These are phyloP conservation scores for Mortierella sp. DNA, from an alignment of 371 early-diverging fungal genomes.

Conservation along the genomic window DNA sequence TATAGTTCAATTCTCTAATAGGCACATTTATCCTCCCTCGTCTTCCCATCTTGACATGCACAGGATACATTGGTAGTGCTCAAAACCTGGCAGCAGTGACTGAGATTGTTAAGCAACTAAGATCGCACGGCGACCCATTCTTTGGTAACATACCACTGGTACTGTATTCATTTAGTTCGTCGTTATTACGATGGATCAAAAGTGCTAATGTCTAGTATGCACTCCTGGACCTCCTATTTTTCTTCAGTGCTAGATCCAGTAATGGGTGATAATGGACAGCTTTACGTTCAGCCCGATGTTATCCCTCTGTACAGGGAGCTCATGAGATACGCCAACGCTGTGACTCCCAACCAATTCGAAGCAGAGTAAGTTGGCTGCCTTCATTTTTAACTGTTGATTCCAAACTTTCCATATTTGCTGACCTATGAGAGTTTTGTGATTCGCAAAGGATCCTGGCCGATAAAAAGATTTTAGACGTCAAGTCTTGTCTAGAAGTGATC, in stretches of 20 bases:
- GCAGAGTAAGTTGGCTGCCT: slow-evolving; percentile 72
- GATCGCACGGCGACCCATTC: slow-evolving; percentile 59
- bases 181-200: neutral
- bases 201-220: neutral
- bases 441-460: slow-evolving; percentile 71
- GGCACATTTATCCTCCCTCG: neutral
- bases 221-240: neutral
- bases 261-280: slow-evolving; percentile 89
- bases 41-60: neutral
- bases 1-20: neutral
- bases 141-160: slow-evolving; percentile 50
- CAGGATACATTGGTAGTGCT: slow-evolving; percentile 88
- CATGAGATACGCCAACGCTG: slow-evolving; percentile 76
- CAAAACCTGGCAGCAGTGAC: slow-evolving; percentile 75
- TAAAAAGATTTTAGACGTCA: slow-evolving; percentile 64
- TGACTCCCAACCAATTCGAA: slow-evolving; percentile 96
- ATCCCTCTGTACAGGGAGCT: slow-evolving; percentile 84
- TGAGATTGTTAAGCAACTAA: slow-evolving; percentile 64
- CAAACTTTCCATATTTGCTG: too few species aligned
- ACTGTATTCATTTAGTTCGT: neutral
- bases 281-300: slow-evolving; percentile 88
- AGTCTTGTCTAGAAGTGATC: slow-evolving; percentile 67
- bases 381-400: neutral
- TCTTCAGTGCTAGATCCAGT: slow-evolving; percentile 90
- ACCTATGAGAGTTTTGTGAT: neutral